Evolutionary conservation across 1,139 yeast species (phyloP), one percentile per base, ranked within the genome.

Genomic region (Taphrina flavorubra): DNA sequence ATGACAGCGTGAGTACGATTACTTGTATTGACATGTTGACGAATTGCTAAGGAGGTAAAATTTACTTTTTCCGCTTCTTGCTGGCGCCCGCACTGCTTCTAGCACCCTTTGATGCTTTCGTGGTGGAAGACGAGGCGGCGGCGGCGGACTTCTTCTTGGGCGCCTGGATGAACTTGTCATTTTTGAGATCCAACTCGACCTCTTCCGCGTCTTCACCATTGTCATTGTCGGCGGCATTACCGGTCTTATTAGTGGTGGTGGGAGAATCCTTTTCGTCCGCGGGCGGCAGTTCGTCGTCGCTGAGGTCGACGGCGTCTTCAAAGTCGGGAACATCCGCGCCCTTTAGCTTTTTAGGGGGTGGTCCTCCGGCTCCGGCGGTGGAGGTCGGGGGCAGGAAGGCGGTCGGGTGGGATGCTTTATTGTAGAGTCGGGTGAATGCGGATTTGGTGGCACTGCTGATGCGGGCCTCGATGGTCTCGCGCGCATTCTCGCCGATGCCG

Each of bases 381-480:
- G 31, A 2, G 31, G n/a, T n/a, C n/a, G 31, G 31, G 74, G 84
- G 85, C 81, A 89, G 89, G 70, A 90, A 91, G 1, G 97, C 92
- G 1, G 90, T 86, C 0, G 98, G 98, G 79, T 94, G 99, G 10
- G 86, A 81, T 59, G 78, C 78, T 16, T 85, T 78, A 77, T 95
- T 95, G 77, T 94, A 94, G 72, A 83, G 55, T 73, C 97, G 82
- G 0, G 99, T 95, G 77, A 94, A 92, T 11, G 91, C 88, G 6
- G 95, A 81, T 76, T 95, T 95, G 25, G 86, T 87, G 42, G 87
- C 83, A 0, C 97, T 84, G 13, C 94, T 86, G 5, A 95, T 83
- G 73, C 85, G 83, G 77, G 90, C 90, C 47, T 86, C 84, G 37
- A 74, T 70, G 40, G 71, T 73, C 49, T 76, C 79, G 37, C 77